Evolutionary conservation across 129 eudicot genomes (phyloP).

Genomic region (Apium graveolens): DNA sequence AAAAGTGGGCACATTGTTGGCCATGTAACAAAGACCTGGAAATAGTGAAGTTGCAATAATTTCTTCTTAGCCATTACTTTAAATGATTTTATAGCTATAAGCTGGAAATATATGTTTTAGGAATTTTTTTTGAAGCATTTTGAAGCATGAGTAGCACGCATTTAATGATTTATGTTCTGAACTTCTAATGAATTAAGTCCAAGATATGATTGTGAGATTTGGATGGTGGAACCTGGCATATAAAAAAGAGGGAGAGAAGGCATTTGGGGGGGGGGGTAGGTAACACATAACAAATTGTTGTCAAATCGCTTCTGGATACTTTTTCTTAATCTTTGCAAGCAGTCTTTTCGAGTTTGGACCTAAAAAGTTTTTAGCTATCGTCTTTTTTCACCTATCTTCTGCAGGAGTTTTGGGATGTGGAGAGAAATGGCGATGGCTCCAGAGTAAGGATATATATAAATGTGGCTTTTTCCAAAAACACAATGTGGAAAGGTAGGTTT

Average conservation of each 20-base stretch:
- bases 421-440: slow-evolving; percentile 36
- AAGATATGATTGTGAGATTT: background rate
- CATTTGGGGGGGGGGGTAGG: background rate
- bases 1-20: background rate
- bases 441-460: slow-evolving; percentile 52
- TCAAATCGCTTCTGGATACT: background rate
- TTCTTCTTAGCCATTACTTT: background rate
- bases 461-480: slow-evolving; percentile 79
- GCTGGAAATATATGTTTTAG: background rate
- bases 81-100: background rate
- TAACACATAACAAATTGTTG: background rate
- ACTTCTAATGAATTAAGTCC: background rate
- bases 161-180: background rate
- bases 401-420: slow-evolving; percentile 89
- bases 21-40: background rate
- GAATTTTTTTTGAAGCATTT: background rate
- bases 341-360: background rate
- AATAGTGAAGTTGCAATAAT: background rate
- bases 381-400: background rate
- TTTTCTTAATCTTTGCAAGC: background rate
- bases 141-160: background rate
- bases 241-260: background rate
- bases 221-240: background rate
- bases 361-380: background rate
- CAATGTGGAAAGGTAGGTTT: slow-evolving; percentile 80